Conservation (phyloP, 768 basidiomycete species). For the Obba rivulosa region DNA sequence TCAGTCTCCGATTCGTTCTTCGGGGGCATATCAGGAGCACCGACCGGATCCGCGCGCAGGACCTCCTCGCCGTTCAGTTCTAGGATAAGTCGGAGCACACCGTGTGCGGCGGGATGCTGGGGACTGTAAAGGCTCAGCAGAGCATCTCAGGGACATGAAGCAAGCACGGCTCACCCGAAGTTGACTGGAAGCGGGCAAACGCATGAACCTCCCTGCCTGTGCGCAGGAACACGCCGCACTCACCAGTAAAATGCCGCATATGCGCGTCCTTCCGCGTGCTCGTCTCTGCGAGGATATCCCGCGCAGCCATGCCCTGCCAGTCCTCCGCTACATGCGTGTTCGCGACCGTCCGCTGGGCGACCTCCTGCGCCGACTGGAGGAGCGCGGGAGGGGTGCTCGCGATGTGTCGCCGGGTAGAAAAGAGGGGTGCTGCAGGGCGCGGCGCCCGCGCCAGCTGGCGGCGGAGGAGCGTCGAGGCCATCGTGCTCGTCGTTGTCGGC, state of each 20-base stretch:
- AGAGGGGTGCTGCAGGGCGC: constrained; percentile 28
- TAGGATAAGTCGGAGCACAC: constrained; percentile 94
- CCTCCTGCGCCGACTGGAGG: constrained; percentile 1
- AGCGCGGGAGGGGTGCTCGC: constrained; percentile 33
- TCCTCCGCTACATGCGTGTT: constrained; percentile 78
- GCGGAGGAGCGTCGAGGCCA: constrained; percentile 66
- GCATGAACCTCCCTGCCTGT: constrained; percentile 1
- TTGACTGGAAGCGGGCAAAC: constrained; percentile 55
- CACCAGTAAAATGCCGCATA: constrained; percentile 93
- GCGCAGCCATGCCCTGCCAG: constrained; percentile 71
- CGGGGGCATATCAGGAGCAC: constrained; percentile 19
- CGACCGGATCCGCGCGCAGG: constrained; percentile 76
- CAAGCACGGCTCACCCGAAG: constrained; percentile 60
- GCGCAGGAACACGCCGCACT: constrained; percentile 16
- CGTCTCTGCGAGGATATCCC: constrained; percentile 76
- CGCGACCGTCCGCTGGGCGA: constrained; percentile 2
- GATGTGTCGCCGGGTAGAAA: constrained; percentile 29
- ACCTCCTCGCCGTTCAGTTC: constrained; percentile 98
- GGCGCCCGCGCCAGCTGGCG: constrained; percentile 44
- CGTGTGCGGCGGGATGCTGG: constrained; percentile 98
- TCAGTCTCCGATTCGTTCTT: not conserved
- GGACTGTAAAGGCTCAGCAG: constrained; percentile 50
- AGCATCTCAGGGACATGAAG: not conserved
- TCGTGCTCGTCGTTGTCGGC: constrained; percentile 29
- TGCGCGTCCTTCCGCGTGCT: constrained; percentile 66